Evolutionary conservation across 441 rosid species (phyloP).

Genomic region (Adansonia madagascariensis): DNA sequence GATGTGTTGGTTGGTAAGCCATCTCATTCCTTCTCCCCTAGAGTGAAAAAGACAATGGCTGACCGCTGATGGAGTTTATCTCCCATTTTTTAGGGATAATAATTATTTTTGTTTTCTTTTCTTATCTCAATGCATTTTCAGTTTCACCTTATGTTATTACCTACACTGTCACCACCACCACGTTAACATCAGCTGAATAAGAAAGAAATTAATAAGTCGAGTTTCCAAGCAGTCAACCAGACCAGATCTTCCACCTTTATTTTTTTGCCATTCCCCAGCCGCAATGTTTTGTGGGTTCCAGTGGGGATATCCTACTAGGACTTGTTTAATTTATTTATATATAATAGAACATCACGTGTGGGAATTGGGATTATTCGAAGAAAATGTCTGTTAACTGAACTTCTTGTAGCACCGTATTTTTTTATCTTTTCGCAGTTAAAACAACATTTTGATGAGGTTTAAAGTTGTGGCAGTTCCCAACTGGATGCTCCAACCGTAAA

Average conservation of each 20-base stretch:
- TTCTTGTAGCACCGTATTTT: neutral
- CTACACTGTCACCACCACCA: neutral
- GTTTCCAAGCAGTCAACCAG: neutral
- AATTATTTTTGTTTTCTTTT: neutral
- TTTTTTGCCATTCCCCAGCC: neutral
- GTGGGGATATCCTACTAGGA: neutral
- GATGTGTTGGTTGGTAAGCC: neutral
- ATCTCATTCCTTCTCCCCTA: neutral
- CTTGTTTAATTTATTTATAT: neutral
- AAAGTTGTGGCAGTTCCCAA: neutral
- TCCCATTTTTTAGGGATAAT: neutral
- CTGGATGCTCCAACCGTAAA: neutral
- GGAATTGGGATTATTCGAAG: neutral
- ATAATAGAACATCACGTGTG: neutral
- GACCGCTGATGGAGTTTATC: neutral
- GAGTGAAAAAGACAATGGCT: neutral
- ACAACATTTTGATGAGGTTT: neutral
- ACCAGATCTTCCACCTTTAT: neutral
- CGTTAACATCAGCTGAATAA: neutral
- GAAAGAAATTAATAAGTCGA: neutral
- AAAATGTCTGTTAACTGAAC: neutral
- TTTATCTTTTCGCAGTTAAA: neutral
- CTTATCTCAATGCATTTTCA: neutral
- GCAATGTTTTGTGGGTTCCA: constrained; percentile 16
- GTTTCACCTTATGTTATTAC: neutral